These are phyloP conservation scores for Ceratocystis albifundus DNA, from an alignment of 2,329 filamentous ascomycete genomes.

Conservation along the genomic window DNA sequence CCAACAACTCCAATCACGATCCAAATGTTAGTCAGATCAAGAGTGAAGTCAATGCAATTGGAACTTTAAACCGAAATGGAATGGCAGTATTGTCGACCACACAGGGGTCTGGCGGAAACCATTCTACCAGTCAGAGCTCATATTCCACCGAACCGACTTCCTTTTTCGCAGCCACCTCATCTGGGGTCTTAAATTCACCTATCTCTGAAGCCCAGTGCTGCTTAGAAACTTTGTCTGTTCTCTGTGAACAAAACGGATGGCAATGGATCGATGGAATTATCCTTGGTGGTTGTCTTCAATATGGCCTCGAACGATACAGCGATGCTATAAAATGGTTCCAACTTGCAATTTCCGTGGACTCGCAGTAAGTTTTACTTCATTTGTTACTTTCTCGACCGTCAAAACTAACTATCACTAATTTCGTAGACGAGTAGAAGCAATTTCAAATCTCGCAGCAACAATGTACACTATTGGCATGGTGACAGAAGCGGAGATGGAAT, in stretches of 20 bases:
- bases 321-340: slow-evolving; percentile 65
- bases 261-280: slow-evolving; percentile 90
- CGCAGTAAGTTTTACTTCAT: slow-evolving; percentile 36
- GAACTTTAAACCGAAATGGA: background rate
- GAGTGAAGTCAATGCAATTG: background rate
- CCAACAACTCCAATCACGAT: background rate
- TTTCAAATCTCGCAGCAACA: slow-evolving; percentile 85
- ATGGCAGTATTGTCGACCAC: background rate
- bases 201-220: slow-evolving; percentile 46
- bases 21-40: background rate
- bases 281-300: slow-evolving; percentile 80
- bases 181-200: background rate
- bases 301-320: slow-evolving; percentile 74
- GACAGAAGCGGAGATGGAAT: slow-evolving; percentile 73
- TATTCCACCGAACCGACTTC: background rate
- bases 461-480: slow-evolving; percentile 71
- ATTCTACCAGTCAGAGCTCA: background rate
- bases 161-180: background rate
- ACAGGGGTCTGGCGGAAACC: background rate
- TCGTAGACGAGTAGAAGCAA: slow-evolving; percentile 71
- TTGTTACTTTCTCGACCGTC: background rate
- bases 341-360: slow-evolving; percentile 46
- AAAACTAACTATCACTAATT: slow-evolving; percentile 24
- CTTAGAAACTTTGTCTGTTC: slow-evolving; percentile 56
- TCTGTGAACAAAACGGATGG: slow-evolving; percentile 73